A percentile compares a stretch with the other conserved stretches of the same genome.
These are phyloP conservation scores for Ophiostoma tasmaniense DNA, from an alignment of 2,329 filamentous ascomycete species.

Conservation along the genomic window DNA sequence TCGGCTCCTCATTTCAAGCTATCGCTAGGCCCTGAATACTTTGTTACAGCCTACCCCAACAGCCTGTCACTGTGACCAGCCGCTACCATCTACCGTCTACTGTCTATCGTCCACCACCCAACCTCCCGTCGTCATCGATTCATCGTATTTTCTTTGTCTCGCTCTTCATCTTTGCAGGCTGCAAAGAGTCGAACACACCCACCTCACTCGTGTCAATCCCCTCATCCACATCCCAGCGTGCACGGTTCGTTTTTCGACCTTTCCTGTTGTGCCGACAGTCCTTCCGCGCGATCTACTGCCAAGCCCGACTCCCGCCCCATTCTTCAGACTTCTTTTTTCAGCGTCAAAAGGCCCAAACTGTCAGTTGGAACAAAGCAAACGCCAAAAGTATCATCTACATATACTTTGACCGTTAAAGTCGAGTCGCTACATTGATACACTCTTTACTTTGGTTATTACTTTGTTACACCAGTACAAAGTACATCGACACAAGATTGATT, in stretches of 20 bases:
- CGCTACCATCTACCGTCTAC: not conserved
- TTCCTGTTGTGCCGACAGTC: not conserved
- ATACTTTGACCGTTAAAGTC: not conserved
- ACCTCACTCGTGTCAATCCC: not conserved
- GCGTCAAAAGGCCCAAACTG: not conserved
- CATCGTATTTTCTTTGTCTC: not conserved
- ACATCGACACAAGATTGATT: not conserved
- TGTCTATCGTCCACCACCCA: not conserved
- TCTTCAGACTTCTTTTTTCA: not conserved
- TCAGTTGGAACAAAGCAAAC: not conserved
- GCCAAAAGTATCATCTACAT: not conserved
- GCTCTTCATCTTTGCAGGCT: not conserved
- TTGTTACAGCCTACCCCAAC: not conserved
- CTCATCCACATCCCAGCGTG: not conserved
- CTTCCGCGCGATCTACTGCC: not conserved
- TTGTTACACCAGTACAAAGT: slow-evolving; percentile 5
- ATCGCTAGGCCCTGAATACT: not conserved
- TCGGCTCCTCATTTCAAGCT: slow-evolving; percentile 5
- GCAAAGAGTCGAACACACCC: not conserved
- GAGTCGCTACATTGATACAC: not conserved
- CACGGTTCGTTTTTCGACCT: not conserved
- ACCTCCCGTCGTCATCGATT: slow-evolving; percentile 1
- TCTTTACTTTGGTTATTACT: too few species aligned
- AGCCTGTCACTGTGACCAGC: not conserved
- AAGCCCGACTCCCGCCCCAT: not conserved